Evolutionary conservation across 306 rosid species (phyloP), one percentile per base, ranked within the genome.

Genomic region (Cicer judaicum): DNA sequence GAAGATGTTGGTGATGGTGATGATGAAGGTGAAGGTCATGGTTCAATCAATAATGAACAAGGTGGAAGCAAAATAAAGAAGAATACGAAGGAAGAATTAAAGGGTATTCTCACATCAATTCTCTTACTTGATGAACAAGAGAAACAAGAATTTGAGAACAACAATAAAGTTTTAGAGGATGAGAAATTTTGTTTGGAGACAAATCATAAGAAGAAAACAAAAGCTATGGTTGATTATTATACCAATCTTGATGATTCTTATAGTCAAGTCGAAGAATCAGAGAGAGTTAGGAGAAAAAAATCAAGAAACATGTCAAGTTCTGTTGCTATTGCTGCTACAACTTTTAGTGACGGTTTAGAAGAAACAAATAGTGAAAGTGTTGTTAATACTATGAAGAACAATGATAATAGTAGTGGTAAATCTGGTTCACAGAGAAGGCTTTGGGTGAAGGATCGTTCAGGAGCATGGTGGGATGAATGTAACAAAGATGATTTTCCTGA

Each of bases 391-490:
- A 40, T 4, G 2, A 62, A 39, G 34, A 24, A 24, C 34, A 24
- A 24, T 24, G 34, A 24, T 3, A 24, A 24, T 48, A 49, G 16
- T 7, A 10, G 24, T 44, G 6, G 2, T 12, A 84, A 73, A 72
- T 53, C 82, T 11, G 87, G 80, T 10, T 54, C 80, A 73, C 93
- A 89, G 34, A 65, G 98, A 72, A 66, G 99, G 72, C 74, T 95
- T 4, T 95, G 99, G 99, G 98, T 95, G 49, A 95, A 90, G 72
- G 97, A 95, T 77, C 84, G 99, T 57, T 93, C 99, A 1, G 92
- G 90, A 7, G 96, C 97, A 1, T 95, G 99, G 99, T 95, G 99
- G 99, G 97, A 95, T 77, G 92, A 88, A 72, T 95, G 96, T 70
- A 92, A 92, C 77, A 83, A 75, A 5, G 92, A 89, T 0, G 93